Base-by-base conservation (phyloP, 2,329 filamentous ascomycete species). In the Fusarium begoniae region DNA sequence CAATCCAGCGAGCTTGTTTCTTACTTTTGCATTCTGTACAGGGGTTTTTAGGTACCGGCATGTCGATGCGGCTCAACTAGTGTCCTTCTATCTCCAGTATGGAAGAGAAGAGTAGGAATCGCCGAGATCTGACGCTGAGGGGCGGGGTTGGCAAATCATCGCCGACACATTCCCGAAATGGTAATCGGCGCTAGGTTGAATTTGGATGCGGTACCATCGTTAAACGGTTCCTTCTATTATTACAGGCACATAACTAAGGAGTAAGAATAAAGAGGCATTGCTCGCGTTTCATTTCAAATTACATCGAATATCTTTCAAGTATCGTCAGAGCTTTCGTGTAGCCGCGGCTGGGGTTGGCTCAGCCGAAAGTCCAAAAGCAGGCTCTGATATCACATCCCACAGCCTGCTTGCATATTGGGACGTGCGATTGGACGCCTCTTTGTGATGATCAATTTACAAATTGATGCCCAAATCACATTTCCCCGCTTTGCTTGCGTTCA, bases 11-110 rank as follows among this genome's bases (percentile, higher is more conserved):
- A 30, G 10, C 28, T 30, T 30, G 28, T 30, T 30, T 30, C 28
- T 26, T 35, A 69, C 75, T 53, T 68, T 73, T 77, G 45, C 75
- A 77, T 48, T 77, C 75, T 4, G 66, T 12, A 26, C 73, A 77
- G 1, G 75, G 75, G 6, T 69, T 76, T 3, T 67, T 77, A 13
- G 66, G 22, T 22, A 41, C 44, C 3, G 62, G 66, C 75, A 77
- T 77, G 7, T 10, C 28, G 9, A 35, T 32, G 13, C 9, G 11
- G 10, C 22, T 35, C 14, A 8, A 8, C n/a, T 26, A 58, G n/a
- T 8, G 14, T 8, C 22, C 9, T 28, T 3, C 4, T 24, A 2
- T 24, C 3, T 24, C 30, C 1, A 6, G 8, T 0, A 6, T 17
- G 1, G 45, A 44, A 73, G 38, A 32, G 20, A 8, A 7, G 26